These are phyloP conservation scores for Aspergillus vadensis DNA, from an alignment of 2,329 filamentous ascomycete genomes.

Conservation along the genomic window DNA sequence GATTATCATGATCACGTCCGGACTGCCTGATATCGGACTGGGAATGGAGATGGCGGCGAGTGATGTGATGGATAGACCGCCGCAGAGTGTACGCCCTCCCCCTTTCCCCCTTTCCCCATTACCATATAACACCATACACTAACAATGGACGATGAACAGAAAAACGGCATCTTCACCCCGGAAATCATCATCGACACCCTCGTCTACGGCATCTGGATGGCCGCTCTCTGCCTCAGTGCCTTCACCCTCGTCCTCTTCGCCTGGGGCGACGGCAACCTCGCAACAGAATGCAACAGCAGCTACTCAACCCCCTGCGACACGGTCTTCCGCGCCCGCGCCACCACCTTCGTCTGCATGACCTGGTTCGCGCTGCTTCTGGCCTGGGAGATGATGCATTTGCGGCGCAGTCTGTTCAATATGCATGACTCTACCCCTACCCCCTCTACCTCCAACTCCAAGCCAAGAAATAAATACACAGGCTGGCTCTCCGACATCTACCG, in stretches of 20 bases:
- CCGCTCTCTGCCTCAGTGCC: conserved; percentile 63
- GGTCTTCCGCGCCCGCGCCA: conserved; percentile 71
- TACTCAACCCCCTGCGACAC: conserved; percentile 60
- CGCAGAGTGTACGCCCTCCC: conserved; percentile 56
- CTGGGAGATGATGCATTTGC: conserved; percentile 75
- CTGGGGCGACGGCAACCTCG: conserved; percentile 62
- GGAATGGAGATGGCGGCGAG: conserved; percentile 74
- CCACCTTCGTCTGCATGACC: conserved; percentile 72
- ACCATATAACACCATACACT: too few species aligned
- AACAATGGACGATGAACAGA: conserved; percentile 30
- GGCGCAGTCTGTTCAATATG: conserved; percentile 75
- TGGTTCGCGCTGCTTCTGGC: conserved; percentile 77
- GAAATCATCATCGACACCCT: conserved; percentile 79
- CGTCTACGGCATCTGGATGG: conserved; percentile 78
- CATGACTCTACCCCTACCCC: conserved; percentile 37
- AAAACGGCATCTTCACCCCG: conserved; percentile 72
- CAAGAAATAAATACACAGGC: conserved; percentile 63
- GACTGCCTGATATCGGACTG: conserved; percentile 83
- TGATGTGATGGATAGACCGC: conserved; percentile 78
- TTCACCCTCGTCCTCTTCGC: conserved; percentile 68
- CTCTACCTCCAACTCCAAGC: not conserved
- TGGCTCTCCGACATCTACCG: conserved; percentile 70
- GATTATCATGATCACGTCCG: conserved; percentile 93
- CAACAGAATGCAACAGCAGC: conserved; percentile 60
- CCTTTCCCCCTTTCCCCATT: not conserved